Evolutionary conservation across 164 flowering plant genomes (phyloP).

Genomic region (Amborella trichopoda): DNA sequence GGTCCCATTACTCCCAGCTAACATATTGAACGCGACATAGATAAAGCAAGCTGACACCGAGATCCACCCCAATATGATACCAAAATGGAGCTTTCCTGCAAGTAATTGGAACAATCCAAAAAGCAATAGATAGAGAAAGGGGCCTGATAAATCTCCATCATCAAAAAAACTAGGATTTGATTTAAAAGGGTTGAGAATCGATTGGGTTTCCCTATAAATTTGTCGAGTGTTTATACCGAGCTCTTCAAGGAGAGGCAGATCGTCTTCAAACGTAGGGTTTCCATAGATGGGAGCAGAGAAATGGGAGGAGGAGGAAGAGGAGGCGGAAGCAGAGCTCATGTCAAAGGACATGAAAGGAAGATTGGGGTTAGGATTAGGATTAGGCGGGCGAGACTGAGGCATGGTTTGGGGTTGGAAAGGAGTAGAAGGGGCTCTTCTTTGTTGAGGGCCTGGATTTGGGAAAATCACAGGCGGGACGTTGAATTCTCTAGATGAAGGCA

Average conservation of each 20-base stretch:
- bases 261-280: slow-evolving; percentile 47
- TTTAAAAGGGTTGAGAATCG: slow-evolving; percentile 60
- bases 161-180: slow-evolving; percentile 46
- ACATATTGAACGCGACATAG: slow-evolving; percentile 71
- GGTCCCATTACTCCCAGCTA: slow-evolving; percentile 77
- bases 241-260: slow-evolving; percentile 82
- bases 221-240: slow-evolving; percentile 81
- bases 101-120: slow-evolving; percentile 78
- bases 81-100: slow-evolving; percentile 85
- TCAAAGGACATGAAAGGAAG: slow-evolving; percentile 79
- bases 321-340: slow-evolving; percentile 33
- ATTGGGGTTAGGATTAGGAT: slow-evolving; percentile 10
- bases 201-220: slow-evolving; percentile 67
- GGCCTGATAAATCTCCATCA: slow-evolving; percentile 82
- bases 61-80: slow-evolving; percentile 84
- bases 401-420: slow-evolving; percentile 49
- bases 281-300: slow-evolving; percentile 24
- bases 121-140: slow-evolving; percentile 52
- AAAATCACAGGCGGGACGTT: slow-evolving; percentile 67
- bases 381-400: slow-evolving; percentile 22
- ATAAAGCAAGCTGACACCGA: slow-evolving; percentile 59
- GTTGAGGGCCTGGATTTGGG: slow-evolving; percentile 36
- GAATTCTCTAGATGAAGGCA: slow-evolving; percentile 54
- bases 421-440: slow-evolving; percentile 48
- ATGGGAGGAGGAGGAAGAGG: slow-evolving; percentile 17